A percentile compares a stretch with the other conserved stretches of the same genome.
Evolutionary conservation across 164 flowering plant genomes (phyloP).

Genomic region (Euptelea pleiosperma): DNA sequence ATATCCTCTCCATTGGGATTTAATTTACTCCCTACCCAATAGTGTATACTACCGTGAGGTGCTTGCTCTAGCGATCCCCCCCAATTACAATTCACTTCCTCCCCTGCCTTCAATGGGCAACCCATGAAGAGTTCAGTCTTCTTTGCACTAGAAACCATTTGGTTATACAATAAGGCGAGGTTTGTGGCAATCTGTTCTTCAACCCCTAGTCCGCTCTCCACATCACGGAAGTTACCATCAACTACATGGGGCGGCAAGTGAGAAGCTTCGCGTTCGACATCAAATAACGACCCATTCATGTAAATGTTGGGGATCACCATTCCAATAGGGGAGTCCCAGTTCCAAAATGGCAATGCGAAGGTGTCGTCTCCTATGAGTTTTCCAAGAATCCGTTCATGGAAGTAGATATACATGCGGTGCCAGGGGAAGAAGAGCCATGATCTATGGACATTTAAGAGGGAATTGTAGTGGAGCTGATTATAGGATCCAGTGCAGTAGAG

Average conservation of each 20-base stretch:
- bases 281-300: conserved; percentile 13
- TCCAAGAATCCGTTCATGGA: conserved; percentile 25
- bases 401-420: conserved; percentile 26
- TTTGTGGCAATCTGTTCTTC: conserved; percentile 16
- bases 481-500: conserved; percentile 29
- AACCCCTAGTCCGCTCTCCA: conserved; percentile 9
- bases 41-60: conserved; percentile 25
- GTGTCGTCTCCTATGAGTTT: conserved; percentile 29
- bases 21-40: conserved; percentile 23
- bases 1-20: conserved; percentile 25
- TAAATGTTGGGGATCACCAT: conserved; percentile 25
- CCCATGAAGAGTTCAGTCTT: conserved; percentile 31
- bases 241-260: conserved; percentile 19
- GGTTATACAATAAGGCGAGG: conserved; percentile 24
- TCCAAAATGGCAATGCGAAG: conserved; percentile 28
- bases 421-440: conserved; percentile 32
- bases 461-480: conserved; percentile 33
- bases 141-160: conserved; percentile 33
- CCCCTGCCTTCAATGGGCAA: conserved; percentile 16
- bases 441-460: conserved; percentile 25
- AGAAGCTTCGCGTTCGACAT: conserved; percentile 14
- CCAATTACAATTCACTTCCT: conserved; percentile 20
- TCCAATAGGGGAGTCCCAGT: conserved; percentile 27
- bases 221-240: conserved; percentile 17
- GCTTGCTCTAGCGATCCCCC: conserved; percentile 28